These are phyloP conservation scores for Cryptococcus amylolentus DNA, from an alignment of 1,284 basidiomycete species.

Conservation along the genomic window DNA sequence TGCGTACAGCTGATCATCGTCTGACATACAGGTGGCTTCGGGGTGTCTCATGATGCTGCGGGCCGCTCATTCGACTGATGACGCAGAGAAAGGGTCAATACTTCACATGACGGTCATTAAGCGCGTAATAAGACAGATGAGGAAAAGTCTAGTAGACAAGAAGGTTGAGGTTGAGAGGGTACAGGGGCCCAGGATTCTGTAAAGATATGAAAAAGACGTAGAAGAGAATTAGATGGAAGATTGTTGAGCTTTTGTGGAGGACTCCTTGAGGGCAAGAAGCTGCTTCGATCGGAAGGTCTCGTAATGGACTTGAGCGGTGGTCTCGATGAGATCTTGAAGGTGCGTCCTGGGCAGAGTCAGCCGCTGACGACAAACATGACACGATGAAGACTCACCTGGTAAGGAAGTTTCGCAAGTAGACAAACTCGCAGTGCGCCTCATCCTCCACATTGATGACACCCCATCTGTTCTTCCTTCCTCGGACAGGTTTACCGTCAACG, in stretches of 20 bases:
- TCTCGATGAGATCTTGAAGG: slow-evolving; percentile 97
- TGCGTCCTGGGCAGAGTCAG: slow-evolving; percentile 65
- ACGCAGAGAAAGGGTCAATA: neutral
- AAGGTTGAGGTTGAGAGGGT: neutral
- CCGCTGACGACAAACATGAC: neutral
- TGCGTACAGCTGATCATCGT: no score
- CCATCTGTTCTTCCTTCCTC: slow-evolving; percentile 96
- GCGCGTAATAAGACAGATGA: neutral
- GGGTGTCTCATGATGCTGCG: no score
- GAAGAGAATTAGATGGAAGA: slow-evolving; percentile 4
- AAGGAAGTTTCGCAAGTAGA: slow-evolving; percentile 94
- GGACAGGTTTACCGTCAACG: slow-evolving; percentile 90
- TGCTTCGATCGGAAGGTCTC: slow-evolving; percentile 99
- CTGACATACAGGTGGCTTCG: no score
- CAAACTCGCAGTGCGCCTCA: slow-evolving; percentile 95
- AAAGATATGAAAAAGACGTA: neutral
- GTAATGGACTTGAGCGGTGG: slow-evolving; percentile 97
- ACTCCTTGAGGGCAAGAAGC: slow-evolving; percentile 51
- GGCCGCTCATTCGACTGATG: no score
- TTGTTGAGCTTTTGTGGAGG: slow-evolving; percentile 44
- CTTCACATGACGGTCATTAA: neutral
- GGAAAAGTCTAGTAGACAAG: no score
- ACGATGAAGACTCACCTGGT: slow-evolving; percentile 59
- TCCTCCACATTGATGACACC: slow-evolving; percentile 98
- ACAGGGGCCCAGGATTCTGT: neutral